Conservation (phyloP, 2,329 filamentous ascomycete genomes). For the Cytospora leucostoma region DNA sequence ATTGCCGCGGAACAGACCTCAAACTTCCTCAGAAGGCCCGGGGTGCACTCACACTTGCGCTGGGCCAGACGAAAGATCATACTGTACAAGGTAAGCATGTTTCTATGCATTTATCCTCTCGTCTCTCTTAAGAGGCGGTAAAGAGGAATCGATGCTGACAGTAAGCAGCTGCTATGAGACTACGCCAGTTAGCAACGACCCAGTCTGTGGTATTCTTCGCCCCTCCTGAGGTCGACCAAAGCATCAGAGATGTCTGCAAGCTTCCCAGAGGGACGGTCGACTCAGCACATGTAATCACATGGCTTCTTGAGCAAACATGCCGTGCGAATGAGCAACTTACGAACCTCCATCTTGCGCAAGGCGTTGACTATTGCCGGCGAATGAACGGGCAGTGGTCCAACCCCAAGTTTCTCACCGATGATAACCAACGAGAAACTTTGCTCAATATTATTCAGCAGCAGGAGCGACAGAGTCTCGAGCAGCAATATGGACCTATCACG, state of each 20-base stretch:
- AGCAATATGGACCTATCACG: constrained; percentile 52
- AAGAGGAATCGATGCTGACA: not conserved
- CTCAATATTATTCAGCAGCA: constrained; percentile 48
- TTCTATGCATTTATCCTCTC: not conserved
- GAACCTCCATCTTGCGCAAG: constrained; percentile 60
- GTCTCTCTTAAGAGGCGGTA: too few species aligned
- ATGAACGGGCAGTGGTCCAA: constrained; percentile 50
- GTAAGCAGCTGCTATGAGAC: constrained; percentile 60
- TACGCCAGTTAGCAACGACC: constrained; percentile 57
- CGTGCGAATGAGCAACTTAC: constrained; percentile 59
- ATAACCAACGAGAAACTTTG: constrained; percentile 41
- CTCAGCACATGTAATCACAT: constrained; percentile 48
- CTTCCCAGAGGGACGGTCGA: constrained; percentile 36
- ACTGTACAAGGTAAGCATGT: constrained; percentile 56
- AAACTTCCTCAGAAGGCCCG: constrained; percentile 50
- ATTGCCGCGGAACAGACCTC: constrained; percentile 62
- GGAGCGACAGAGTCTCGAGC: constrained; percentile 58
- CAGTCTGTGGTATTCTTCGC: constrained; percentile 59
- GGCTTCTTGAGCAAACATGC: constrained; percentile 68
- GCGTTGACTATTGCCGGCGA: constrained; percentile 60
- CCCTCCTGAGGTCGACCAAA: constrained; percentile 62
- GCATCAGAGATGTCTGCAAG: constrained; percentile 52
- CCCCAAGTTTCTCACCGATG: constrained; percentile 42
- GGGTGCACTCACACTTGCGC: constrained; percentile 58
- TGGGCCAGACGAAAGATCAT: constrained; percentile 61